These are phyloP conservation scores for Hemerocallis citrina DNA, from an alignment of 106 monocot species.

Conservation along the genomic window DNA sequence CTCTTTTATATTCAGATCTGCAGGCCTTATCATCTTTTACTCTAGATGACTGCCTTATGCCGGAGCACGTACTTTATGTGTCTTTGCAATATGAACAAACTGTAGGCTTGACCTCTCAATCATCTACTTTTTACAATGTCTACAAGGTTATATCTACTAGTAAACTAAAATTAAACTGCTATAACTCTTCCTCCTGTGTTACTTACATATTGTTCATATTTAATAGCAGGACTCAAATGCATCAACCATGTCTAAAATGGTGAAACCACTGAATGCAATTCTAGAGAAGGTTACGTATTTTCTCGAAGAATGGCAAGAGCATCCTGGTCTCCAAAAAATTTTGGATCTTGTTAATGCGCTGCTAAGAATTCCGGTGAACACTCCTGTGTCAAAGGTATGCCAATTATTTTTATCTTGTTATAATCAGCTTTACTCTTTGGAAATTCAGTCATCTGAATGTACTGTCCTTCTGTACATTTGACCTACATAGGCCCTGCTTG, in stretches of 20 bases:
- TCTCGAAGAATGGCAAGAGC: slow-evolving; percentile 68
- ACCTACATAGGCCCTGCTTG: slow-evolving; percentile 53
- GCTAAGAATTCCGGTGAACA: slow-evolving; percentile 35
- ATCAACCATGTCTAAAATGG: slow-evolving; percentile 45
- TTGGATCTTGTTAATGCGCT: slow-evolving; percentile 39
- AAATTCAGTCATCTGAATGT: not conserved
- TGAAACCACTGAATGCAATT: slow-evolving; percentile 39
- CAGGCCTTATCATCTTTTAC: slow-evolving; percentile 17
- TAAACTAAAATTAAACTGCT: not conserved
- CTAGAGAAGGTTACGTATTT: slow-evolving; percentile 30
- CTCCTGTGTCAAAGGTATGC: slow-evolving; percentile 69
- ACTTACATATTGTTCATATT: not conserved
- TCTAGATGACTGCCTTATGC: slow-evolving; percentile 62
- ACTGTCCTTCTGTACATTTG: slow-evolving; percentile 1
- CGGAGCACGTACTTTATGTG: slow-evolving; percentile 58
- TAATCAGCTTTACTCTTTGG: not conserved
- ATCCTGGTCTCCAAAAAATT: slow-evolving; percentile 72
- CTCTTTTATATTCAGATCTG: slow-evolving; percentile 34
- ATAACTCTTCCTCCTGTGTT: not conserved
- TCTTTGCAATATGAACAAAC: slow-evolving; percentile 41
- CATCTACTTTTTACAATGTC: slow-evolving; percentile 28
- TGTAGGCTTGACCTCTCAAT: slow-evolving; percentile 5
- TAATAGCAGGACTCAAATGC: slow-evolving; percentile 65
- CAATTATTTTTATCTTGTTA: not conserved
- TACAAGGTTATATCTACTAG: slow-evolving; percentile 41